Percentiles rank a stretch among this genome's conserved stretches.
Evolutionary conservation across 805 yeast genomes (phyloP).

Genomic region (Yamadazyma endophytica): DNA sequence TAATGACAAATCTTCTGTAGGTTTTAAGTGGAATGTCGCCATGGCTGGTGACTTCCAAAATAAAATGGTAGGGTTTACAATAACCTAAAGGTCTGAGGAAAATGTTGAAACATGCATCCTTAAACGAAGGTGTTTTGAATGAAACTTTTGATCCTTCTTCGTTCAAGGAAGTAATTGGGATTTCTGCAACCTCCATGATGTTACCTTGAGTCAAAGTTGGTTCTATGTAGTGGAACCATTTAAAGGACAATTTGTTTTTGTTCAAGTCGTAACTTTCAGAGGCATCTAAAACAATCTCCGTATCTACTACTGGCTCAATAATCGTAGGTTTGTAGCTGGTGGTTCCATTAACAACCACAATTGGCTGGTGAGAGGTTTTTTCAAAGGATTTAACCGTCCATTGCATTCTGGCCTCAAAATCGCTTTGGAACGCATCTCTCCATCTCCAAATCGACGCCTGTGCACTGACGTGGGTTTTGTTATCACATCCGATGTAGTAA

Average conservation of each 20-base stretch:
- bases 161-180: conserved; percentile 1
- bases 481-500: conserved; percentile 15
- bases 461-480: conserved; percentile 13
- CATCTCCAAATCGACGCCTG: conserved; percentile 30
- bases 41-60: conserved; percentile 3
- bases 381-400: conserved; percentile 25
- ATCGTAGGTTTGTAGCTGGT: conserved; percentile 14
- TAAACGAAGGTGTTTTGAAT: background rate
- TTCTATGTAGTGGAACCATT: conserved; percentile 24
- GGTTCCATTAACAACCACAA: conserved; percentile 17
- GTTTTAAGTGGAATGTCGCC: background rate
- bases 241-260: conserved; percentile 9
- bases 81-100: conserved; percentile 2
- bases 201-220: conserved; percentile 16
- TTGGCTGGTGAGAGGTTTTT: conserved; percentile 19
- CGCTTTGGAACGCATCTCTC: conserved; percentile 25
- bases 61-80: conserved; percentile 1
- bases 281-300: conserved; percentile 16
- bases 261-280: conserved; percentile 20
- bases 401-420: conserved; percentile 26
- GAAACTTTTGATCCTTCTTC: conserved; percentile 1
- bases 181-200: conserved; percentile 8
- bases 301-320: conserved; percentile 10
- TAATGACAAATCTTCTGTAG: conserved; percentile 2
- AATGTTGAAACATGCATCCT: conserved; percentile 1